These are phyloP conservation scores for Stramenopiles sp. DNA, from an alignment of 352 stramenopile species.

Conservation along the genomic window DNA sequence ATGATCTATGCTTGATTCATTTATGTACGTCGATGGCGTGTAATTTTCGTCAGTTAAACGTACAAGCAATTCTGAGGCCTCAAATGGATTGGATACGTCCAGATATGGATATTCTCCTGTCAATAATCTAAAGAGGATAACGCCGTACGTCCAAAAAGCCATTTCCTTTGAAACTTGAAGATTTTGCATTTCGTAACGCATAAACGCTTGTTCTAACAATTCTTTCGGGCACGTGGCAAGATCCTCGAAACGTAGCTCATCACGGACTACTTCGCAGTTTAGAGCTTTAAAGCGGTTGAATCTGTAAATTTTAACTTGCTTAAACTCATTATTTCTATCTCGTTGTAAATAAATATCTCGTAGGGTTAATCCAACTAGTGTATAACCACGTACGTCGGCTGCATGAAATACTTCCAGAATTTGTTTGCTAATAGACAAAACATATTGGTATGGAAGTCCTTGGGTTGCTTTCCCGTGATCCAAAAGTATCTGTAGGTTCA, in stretches of 20 bases:
- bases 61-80: not conserved
- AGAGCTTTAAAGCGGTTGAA: no score
- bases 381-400: no score
- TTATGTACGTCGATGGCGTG: not conserved
- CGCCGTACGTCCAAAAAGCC: slow-evolving; percentile 66
- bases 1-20: not conserved
- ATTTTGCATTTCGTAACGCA: not conserved
- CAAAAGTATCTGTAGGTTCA: no score
- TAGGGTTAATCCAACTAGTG: no score
- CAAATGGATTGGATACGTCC: slow-evolving; percentile 22
- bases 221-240: not conserved
- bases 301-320: no score
- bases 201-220: not conserved
- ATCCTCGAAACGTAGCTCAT: not conserved
- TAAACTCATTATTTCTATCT: no score
- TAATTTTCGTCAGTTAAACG: not conserved
- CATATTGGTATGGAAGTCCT: no score
- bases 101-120: slow-evolving; percentile 58
- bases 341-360: no score
- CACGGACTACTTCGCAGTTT: not conserved
- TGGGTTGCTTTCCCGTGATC: no score
- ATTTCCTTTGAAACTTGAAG: slow-evolving; percentile 38
- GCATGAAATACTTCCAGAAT: no score
- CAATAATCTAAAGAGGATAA: slow-evolving; percentile 63
- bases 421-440: no score